phyloP scores from a whole-genome alignment of 2,329 filamentous ascomycete species.

The Mycosphaerelloides madeirae region DNA sequence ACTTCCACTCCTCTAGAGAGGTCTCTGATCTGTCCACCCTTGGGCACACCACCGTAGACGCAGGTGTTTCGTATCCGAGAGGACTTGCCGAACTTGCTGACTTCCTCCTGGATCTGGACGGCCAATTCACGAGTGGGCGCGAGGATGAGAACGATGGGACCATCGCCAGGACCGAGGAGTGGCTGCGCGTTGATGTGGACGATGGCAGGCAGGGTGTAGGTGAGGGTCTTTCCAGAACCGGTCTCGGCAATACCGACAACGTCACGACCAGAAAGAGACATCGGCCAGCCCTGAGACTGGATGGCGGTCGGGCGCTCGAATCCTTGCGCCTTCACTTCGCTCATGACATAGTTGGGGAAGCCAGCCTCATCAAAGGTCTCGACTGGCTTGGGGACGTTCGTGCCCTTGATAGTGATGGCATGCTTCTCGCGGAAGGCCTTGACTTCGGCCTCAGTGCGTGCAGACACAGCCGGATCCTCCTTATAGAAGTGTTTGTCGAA shows the following conservation, averaged over 20 bases:
- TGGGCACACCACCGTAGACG: conserved; percentile 97
- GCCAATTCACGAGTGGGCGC: conserved; percentile 96
- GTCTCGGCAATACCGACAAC: conserved; percentile 99
- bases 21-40: conserved; percentile 94
- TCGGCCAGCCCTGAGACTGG: conserved; percentile 97
- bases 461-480: conserved; percentile 74
- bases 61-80: conserved; percentile 98
- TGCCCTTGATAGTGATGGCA: conserved; percentile 76
- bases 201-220: conserved; percentile 95
- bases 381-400: conserved; percentile 83
- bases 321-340: conserved; percentile 96
- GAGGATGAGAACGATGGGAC: conserved; percentile 92
- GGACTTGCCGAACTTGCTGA: conserved; percentile 97
- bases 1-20: conserved; percentile 94
- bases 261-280: conserved; percentile 96
- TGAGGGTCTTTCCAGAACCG: conserved; percentile 97
- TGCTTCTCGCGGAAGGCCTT: conserved; percentile 82
- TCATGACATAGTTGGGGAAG: conserved; percentile 95
- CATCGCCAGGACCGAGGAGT: conserved; percentile 88
- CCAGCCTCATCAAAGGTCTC: conserved; percentile 97
- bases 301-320: conserved; percentile 92
- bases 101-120: conserved; percentile 97
- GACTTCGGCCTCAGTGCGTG: conserved; percentile 72
- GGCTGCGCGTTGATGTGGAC: conserved; percentile 99
- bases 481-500: conserved; percentile 99